Evolutionary conservation across 148 eudicot genomes (phyloP), one percentile per base, ranked within the genome.

Genomic region (Tetragonia tetragonoides): DNA sequence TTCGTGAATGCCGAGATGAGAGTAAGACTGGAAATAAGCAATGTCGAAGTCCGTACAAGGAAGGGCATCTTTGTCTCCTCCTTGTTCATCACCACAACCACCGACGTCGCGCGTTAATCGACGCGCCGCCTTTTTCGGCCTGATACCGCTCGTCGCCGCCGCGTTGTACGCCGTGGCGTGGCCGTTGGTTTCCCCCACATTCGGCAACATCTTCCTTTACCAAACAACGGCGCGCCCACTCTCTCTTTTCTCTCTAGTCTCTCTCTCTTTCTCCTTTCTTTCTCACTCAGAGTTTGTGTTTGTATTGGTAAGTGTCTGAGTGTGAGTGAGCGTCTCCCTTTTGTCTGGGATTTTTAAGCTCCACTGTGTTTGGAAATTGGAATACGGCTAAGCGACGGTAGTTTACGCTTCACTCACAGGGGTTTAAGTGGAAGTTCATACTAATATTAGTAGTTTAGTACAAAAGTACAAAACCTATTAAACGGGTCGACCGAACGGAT

Each of bases 1-100:
- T 82, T 93, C 97, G 75, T 95, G 99, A 78, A 95, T 95, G 74
- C 99, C 99, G 18, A 95, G 87, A 76, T 95, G 97, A 77, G 97
- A 80, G 74, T 95, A 95, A n/a, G 99, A 93, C 69, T 95, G 87
- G 70, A 95, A 95, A 75, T 95, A 95, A 57, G 99, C 99, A 75
- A 84, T 84, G 72, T 95, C 99, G 60, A 90, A 95, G 65, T 93
- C 93, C n/a, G 99, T 95, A 68, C 95, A 88, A 6, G 97, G 94
- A 66, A 86, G 85, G 6, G 75, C 74, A 68, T n/a, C 77, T 49
- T 24, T 67, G 1, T 17, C 53, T 28, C 74, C 82, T 49, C 16
- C 71, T n/a, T 23, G 56, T 14, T 41, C 70, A 11, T 24, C 78
- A 10, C n/a, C 76, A 15, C 42, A 51, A 24, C 68, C 80, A 21